Base-by-base conservation (phyloP, 2,329 filamentous ascomycete genomes). In the Hypoxylon sp. region DNA sequence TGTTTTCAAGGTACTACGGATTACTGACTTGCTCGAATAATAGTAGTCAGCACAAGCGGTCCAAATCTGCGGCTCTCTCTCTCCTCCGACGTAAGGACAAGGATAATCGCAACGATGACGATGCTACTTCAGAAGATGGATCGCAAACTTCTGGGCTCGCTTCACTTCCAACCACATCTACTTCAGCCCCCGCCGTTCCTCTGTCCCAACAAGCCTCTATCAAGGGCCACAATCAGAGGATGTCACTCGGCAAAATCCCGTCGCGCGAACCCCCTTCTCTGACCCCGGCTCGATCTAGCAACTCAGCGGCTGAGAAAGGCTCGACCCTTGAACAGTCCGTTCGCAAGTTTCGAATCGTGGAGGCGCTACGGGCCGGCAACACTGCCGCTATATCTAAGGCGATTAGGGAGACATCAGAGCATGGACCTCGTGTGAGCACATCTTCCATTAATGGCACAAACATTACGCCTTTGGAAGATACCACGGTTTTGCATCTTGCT, bases 281-380 rank as follows among this genome's bases (percentile, higher is more conserved):
- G 41, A 61, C 51, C 36, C 64, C 60, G 43, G 58, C 68, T 48
- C 74, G 72, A 57, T 71, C 74, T 56, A 74, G 69, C 50, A 64
- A 59, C 14, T 32, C 60, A 17, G 53, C 60, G 5, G 50, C 75
- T 43, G 83, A 84, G 55, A 87, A 84, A 75, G 80, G 79, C 25
- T 80, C 77, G 36, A 90, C 89, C 23, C 92, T 99, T 64, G 94
- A 99, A 78, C 94, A 97, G 80, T 98, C 95, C 0, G 93, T 99
- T 58, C 90, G 92, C 77, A 94, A 97, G 72, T 99, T 99, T 80
- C 90, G 94, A 72, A 89, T 98, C 50, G 97, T 98, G 77, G 96
- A 98, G 82, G 92, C 94, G 45, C 84, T 99, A 71, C 89, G 95
- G 71, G 96, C 89, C 78, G 96, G 96, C 59, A 95, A 99, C 78